Percentiles rank a stretch among this genome's conserved stretches.
phyloP scores from a whole-genome alignment of 2,329 filamentous ascomycete genomes.

The Pseudocercospora crystallina region DNA sequence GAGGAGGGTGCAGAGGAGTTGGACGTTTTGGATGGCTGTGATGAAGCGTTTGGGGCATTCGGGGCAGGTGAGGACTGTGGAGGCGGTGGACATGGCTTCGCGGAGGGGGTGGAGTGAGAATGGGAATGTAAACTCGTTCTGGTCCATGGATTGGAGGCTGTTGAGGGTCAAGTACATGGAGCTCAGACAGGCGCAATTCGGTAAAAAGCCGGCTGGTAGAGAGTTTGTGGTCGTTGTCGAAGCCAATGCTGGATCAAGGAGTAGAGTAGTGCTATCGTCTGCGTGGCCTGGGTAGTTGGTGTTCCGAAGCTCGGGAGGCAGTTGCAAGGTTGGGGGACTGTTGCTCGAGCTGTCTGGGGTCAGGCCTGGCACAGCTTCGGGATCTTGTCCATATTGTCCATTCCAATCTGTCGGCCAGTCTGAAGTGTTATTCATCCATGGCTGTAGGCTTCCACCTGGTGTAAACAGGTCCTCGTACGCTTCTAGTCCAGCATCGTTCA shows the following conservation, averaged over 20 bases:
- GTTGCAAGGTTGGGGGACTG: conserved; percentile 16
- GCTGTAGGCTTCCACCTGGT: conserved; percentile 23
- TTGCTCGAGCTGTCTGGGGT: conserved; percentile 23
- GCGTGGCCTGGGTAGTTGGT: neutral
- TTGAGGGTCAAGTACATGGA: conserved; percentile 47
- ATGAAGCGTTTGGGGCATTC: conserved; percentile 44
- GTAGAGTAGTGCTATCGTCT: conserved; percentile 9
- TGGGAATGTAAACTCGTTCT: conserved; percentile 42
- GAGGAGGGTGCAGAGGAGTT: conserved; percentile 43
- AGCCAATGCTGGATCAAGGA: conserved; percentile 19
- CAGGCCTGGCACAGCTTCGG: conserved; percentile 18
- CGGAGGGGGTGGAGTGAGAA: conserved; percentile 43
- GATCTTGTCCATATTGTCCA: conserved; percentile 7
- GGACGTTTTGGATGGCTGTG: conserved; percentile 47
- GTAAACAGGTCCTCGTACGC: conserved; percentile 21
- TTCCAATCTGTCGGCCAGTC: conserved; percentile 11
- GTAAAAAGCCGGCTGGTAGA: conserved; percentile 17
- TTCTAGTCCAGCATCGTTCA: conserved; percentile 4
- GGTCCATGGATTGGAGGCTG: conserved; percentile 40
- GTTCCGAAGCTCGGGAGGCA: conserved; percentile 17
- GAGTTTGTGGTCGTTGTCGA: conserved; percentile 4
- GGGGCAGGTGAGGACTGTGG: conserved; percentile 41
- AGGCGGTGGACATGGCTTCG: conserved; percentile 42
- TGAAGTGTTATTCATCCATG: conserved; percentile 21
- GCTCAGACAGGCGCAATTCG: conserved; percentile 46